Evolutionary conservation across 495 filamentous ascomycete genomes (phyloP), one percentile per base, ranked within the genome.

Genomic region (Neohortaea acidophila): DNA sequence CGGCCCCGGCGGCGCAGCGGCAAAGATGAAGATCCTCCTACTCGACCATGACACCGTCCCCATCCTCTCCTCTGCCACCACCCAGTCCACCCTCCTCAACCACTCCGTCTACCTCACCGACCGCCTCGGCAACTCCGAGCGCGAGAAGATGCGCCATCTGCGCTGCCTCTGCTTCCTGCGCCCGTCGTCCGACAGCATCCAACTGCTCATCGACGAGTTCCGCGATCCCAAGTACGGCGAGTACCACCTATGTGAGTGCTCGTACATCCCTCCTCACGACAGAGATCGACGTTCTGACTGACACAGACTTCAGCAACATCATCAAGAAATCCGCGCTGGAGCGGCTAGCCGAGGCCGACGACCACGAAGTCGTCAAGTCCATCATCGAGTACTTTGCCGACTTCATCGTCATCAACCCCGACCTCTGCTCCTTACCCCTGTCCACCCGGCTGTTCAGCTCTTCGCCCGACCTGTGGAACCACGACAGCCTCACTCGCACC

Each of bases 21-120:
- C 83, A 24, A 96, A 96, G 69, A 97, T 97, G 89, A 97, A 97
- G 76, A 87, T 94, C 51, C 65, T 97, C 38, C 69, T 97, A 49
- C 68, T 97, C 39, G 89, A 97, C 61, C 79, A 73, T 60, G 89
- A 94, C 62, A 97, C 89, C 55, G 81, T 96, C 14, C 70, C 84
- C 24, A 89, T 94, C 48, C 71, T 93, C 22, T 96, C 91, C 17
- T 86, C 85, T 13, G 84, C 89, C 41, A 87, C 89, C 42, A 94
- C 91, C 0, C 91, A 96, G 53, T 96, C 89, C 28, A 72, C 84
- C 25, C 69, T 97, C n/a, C 76, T 97, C 41, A 92, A 84, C 55
- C 85, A 96, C 55, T 85, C 94, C 61, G 82, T 97, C 44, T 97
- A 92, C 60, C 83, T 97, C 37, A 94, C 87, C 38, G 89, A 97